Conservation (phyloP, 495 filamentous ascomycete species). For the Apodospora peruviana region DNA sequence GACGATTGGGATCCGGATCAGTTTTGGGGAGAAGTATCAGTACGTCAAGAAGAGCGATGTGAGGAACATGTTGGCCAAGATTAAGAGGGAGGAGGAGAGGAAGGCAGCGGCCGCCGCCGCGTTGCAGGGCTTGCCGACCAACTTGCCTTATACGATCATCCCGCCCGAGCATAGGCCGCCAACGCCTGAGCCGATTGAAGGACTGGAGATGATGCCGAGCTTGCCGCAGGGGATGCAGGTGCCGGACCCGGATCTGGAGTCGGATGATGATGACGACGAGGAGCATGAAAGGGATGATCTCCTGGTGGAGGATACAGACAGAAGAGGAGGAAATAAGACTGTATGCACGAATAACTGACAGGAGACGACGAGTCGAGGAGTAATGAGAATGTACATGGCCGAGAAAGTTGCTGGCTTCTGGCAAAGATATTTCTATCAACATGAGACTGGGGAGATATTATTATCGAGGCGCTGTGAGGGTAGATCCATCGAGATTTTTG, state of each 20-base stretch:
- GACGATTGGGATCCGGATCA: constrained; percentile 29
- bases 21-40: constrained; percentile 34
- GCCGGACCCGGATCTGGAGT: constrained; percentile 29
- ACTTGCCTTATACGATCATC: constrained; percentile 21
- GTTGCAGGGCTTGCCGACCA: constrained; percentile 17
- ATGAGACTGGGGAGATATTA: no score
- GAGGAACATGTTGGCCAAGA: constrained; percentile 28
- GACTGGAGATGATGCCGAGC: constrained; percentile 23
- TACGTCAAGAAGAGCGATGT: constrained; percentile 32
- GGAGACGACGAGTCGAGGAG: no score
- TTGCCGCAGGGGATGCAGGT: constrained; percentile 27
- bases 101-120: constrained; percentile 19
- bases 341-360: no score
- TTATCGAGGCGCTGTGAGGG: no score
- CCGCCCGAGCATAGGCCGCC: constrained; percentile 24
- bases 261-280: constrained; percentile 25
- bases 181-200: constrained; percentile 11
- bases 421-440: no score
- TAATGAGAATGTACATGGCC: no score
- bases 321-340: no score
- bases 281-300: no score
- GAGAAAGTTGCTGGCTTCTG: no score
- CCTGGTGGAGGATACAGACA: no score
- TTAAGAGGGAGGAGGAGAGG: constrained; percentile 28
- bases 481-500: no score